These are phyloP conservation scores for Phytophthora litchii DNA, from an alignment of 352 stramenopile genomes.

Conservation along the genomic window DNA sequence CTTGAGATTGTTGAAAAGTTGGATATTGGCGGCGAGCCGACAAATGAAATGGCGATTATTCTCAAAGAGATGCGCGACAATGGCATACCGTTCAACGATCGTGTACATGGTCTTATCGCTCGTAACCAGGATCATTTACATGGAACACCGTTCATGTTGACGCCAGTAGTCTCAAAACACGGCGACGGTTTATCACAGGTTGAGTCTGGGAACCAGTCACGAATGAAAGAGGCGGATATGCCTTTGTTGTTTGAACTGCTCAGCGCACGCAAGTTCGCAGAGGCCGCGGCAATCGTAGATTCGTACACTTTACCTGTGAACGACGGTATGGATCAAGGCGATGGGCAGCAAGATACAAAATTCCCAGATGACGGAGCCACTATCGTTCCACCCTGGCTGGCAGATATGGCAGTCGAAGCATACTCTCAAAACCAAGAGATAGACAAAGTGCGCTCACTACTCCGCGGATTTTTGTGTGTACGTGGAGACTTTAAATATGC, in stretches of 20 bases:
- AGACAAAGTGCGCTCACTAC: constrained; percentile 52
- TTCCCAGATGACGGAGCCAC: constrained; percentile 7
- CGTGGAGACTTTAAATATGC: constrained; percentile 41
- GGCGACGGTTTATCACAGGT: not conserved
- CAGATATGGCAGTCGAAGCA: constrained; percentile 41
- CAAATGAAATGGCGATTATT: constrained; percentile 38
- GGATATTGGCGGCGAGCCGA: constrained; percentile 28
- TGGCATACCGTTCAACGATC: constrained; percentile 31
- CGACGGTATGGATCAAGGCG: constrained; percentile 13
- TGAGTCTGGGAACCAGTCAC: constrained; percentile 5
- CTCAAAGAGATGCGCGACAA: constrained; percentile 53
- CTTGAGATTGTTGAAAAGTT: constrained; percentile 54
- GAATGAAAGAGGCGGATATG: constrained; percentile 29
- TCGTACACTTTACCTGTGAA: constrained; percentile 30
- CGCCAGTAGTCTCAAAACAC: not conserved
- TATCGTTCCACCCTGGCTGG: constrained; percentile 39
- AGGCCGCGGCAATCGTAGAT: constrained; percentile 46
- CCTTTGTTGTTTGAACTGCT: constrained; percentile 37
- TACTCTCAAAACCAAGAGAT: constrained; percentile 50
- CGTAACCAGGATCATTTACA: constrained; percentile 45
- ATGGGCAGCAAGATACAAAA: constrained; percentile 12
- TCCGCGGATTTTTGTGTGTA: constrained; percentile 46
- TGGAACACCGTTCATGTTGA: constrained; percentile 33
- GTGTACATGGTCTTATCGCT: constrained; percentile 37
- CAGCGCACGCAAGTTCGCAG: constrained; percentile 29